These are phyloP conservation scores for Solanum arcanum DNA, from an alignment of 257 asterid species.

Conservation along the genomic window DNA sequence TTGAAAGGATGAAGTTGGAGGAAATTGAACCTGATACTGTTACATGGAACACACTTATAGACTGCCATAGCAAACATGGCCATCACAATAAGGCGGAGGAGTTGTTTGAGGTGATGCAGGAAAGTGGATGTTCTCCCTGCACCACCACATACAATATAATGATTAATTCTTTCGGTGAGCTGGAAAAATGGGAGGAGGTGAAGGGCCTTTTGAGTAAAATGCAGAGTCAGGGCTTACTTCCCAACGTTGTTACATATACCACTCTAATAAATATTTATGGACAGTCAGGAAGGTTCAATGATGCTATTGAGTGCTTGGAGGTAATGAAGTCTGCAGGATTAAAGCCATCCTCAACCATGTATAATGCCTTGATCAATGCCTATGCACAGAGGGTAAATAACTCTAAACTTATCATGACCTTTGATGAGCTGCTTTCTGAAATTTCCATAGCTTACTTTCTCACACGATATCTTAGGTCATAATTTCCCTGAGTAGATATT, in stretches of 20 bases:
- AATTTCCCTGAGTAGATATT: background rate
- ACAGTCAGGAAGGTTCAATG: constrained; percentile 67
- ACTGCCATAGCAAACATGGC: constrained; percentile 83
- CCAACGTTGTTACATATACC: constrained; percentile 88
- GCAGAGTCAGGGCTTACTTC: constrained; percentile 70
- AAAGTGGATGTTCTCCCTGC: constrained; percentile 61
- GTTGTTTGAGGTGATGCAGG: constrained; percentile 65
- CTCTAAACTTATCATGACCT: background rate
- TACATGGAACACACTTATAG: constrained; percentile 90
- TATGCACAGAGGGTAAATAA: constrained; percentile 80
- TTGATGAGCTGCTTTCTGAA: background rate
- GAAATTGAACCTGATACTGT: constrained; percentile 71
- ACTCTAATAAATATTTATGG: constrained; percentile 85
- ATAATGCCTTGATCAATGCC: constrained; percentile 91
- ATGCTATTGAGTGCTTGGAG: constrained; percentile 93
- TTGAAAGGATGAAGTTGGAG: constrained; percentile 71
- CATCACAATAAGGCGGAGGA: constrained; percentile 51
- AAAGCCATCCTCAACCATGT: constrained; percentile 86
- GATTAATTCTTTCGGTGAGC: constrained; percentile 73
- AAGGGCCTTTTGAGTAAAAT: constrained; percentile 57
- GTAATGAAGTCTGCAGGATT: constrained; percentile 84
- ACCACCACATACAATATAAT: constrained; percentile 78
- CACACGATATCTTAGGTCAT: background rate
- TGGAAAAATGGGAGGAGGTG: constrained; percentile 86
- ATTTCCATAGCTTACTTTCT: background rate